phyloP scores from a whole-genome alignment of 768 basidiomycete genomes.

The Leccinum olivaceopallidum region DNA sequence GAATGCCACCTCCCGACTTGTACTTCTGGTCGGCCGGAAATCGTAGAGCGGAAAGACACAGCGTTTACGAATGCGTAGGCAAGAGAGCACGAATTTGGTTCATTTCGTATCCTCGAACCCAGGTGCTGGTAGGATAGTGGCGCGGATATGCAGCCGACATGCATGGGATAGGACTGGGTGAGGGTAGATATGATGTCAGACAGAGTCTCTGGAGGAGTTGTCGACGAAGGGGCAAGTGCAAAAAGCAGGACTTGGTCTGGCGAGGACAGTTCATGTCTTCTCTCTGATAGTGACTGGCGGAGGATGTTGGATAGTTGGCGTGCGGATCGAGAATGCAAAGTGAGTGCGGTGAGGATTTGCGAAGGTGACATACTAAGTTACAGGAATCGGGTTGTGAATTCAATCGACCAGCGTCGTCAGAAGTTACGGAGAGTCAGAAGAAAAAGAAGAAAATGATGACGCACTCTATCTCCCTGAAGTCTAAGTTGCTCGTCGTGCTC shows the following conservation, averaged over 20 bases:
- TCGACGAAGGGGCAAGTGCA: slow-evolving; percentile 27
- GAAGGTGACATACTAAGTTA: slow-evolving; percentile 2
- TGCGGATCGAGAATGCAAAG: slow-evolving; percentile 19
- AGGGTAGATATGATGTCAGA: slow-evolving; percentile 41
- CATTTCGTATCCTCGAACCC: slow-evolving; percentile 11
- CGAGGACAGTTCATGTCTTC: background rate
- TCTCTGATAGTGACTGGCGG: slow-evolving; percentile 7
- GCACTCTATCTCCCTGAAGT: background rate
- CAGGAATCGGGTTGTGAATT: background rate
- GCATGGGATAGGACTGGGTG: slow-evolving; percentile 39
- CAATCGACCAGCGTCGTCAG: background rate
- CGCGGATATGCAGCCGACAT: slow-evolving; percentile 65
- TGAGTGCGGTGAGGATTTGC: slow-evolving; percentile 17
- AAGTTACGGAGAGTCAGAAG: background rate
- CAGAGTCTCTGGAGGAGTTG: slow-evolving; percentile 28
- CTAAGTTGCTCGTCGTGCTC: background rate
- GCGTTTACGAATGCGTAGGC: slow-evolving; percentile 49
- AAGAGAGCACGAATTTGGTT: slow-evolving; percentile 53
- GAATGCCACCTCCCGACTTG: slow-evolving; percentile 78
- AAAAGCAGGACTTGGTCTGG: slow-evolving; percentile 22
- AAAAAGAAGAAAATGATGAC: background rate
- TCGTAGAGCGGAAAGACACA: slow-evolving; percentile 59
- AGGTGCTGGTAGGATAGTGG: slow-evolving; percentile 36
- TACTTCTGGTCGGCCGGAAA: slow-evolving; percentile 55
- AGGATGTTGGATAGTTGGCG: slow-evolving; percentile 18